Percentiles rank a stretch among this genome's conserved stretches.
Evolutionary conservation across 805 yeast species (phyloP).

Genomic region (Metschnikowia corniflorae): DNA sequence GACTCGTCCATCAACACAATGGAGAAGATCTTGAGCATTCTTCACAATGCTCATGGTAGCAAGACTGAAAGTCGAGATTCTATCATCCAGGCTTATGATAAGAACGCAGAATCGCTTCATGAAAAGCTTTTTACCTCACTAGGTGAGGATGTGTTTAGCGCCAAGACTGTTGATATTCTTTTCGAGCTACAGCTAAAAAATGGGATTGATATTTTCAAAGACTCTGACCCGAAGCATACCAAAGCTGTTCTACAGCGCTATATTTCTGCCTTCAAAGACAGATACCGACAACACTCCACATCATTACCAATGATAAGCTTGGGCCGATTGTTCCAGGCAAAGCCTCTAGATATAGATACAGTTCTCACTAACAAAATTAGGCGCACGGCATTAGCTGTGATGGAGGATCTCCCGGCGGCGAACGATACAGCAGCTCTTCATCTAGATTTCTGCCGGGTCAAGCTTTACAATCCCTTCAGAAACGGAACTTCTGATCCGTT

Average conservation of each 20-base stretch:
- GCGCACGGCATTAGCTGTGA: conserved; percentile 3
- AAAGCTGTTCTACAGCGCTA: conserved; percentile 8
- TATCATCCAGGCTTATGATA: conserved; percentile 1
- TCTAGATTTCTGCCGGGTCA: conserved; percentile 5
- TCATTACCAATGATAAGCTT: conserved; percentile 1
- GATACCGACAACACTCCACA: conserved; percentile 1
- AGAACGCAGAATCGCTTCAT: background rate
- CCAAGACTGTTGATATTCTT: conserved; percentile 9
- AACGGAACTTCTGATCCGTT: conserved; percentile 11
- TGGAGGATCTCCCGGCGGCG: conserved; percentile 1
- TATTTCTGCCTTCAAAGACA: conserved; percentile 8
- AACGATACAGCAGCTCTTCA: background rate
- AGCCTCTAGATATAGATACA: conserved; percentile 1
- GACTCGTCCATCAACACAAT: conserved; percentile 17
- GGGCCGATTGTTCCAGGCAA: conserved; percentile 5
- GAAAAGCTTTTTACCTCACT: conserved; percentile 1
- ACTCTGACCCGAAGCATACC: conserved; percentile 7
- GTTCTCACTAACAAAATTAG: conserved; percentile 1
- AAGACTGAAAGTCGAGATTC: conserved; percentile 6
- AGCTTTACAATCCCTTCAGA: conserved; percentile 13
- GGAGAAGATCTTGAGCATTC: conserved; percentile 15
- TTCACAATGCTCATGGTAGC: conserved; percentile 13
- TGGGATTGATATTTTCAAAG: conserved; percentile 8
- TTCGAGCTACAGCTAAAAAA: conserved; percentile 5
- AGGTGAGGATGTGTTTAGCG: conserved; percentile 12